Evolutionary conservation across 257 asterid genomes (phyloP).

Genomic region (Cordia subcordata): DNA sequence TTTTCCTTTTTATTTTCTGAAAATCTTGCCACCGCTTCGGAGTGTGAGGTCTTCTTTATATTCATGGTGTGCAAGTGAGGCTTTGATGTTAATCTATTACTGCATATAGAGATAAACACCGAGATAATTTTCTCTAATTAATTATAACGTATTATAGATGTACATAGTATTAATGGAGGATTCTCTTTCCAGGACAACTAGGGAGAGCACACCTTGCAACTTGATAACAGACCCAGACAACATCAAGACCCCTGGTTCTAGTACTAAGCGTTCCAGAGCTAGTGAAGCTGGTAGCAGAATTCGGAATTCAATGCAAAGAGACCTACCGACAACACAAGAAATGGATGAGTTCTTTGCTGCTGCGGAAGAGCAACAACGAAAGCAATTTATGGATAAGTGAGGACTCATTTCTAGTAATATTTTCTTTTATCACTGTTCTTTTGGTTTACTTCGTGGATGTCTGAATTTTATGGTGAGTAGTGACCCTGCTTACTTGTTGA

Average conservation of each 20-base stretch:
- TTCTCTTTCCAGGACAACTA: constrained; percentile 17
- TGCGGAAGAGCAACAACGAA: constrained; percentile 20
- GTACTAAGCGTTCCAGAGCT: constrained; percentile 14
- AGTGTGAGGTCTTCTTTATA: too few relatives aligned
- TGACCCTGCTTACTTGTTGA: background rate
- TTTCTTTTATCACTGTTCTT: background rate
- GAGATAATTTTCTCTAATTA: too few relatives aligned
- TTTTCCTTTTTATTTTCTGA: too few relatives aligned
- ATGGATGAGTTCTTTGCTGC: constrained; percentile 15
- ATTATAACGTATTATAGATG: background rate
- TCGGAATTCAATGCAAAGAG: constrained; percentile 1
- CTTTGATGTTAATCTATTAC: too few relatives aligned
- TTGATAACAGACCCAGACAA: constrained; percentile 19
- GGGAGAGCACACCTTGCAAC: constrained; percentile 36
- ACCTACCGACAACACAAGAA: constrained; percentile 22
- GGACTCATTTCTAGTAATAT: background rate
- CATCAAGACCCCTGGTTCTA: constrained; percentile 25
- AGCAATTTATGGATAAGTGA: constrained; percentile 27
- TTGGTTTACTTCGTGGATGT: background rate
- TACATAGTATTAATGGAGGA: background rate
- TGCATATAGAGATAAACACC: background rate
- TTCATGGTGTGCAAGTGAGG: too few relatives aligned
- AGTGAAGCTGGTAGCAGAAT: constrained; percentile 10
- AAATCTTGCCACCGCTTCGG: too few relatives aligned
- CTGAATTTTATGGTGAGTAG: background rate